Base-by-base conservation (phyloP, 192 early-diverging fungal species). In the Coemansia sp. region DNA sequence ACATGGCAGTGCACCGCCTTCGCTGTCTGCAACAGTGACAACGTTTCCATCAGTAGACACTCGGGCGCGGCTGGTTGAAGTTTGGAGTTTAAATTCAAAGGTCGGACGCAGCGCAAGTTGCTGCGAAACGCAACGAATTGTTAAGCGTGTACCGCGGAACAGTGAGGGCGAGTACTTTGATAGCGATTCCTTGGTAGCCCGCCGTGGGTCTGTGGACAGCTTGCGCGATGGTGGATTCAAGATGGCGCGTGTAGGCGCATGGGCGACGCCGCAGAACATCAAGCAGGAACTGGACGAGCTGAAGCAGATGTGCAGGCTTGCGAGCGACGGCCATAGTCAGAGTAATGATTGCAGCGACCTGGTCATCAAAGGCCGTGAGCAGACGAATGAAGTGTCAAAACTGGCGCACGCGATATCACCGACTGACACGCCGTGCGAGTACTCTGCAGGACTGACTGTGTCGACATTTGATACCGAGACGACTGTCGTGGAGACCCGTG, bases 101-200 rank as follows among this genome's bases (percentile, higher is more conserved):
- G 41, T 60, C 7, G 61, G 61, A 9, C 65, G 71, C 22, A 73
- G 71, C 29, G 71, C 71, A 4, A 67, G 72, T 66, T 73, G 65
- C 45, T 57, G 66, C 25, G 65, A 59, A 32, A 15, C 55, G 4
- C 55, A 37, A n/a, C 17, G 19, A 4, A 24, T 25, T 53, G 50
- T 21, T 11, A 12, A 19, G 51, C 19, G 54, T 38, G 6, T 24
- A 53, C 24, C 9, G 41, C 21, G 41, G 32, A 52, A 0, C 52
- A 11, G 52, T 2, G 25, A 23, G 22, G 10, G 5, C 51, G 10
- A 41, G 39, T 41, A 41, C 39, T 41, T 41, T 41, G 39, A 10
- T 19, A 10, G 11, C 23, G 24, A 5, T 5, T 22, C 15, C 3
- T 21, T 15, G 52, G 10, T 54, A 10, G 52, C 4, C 1, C 12